Conservation (phyloP, 2,329 filamentous ascomycete species). For the Penicillium sp. region DNA sequence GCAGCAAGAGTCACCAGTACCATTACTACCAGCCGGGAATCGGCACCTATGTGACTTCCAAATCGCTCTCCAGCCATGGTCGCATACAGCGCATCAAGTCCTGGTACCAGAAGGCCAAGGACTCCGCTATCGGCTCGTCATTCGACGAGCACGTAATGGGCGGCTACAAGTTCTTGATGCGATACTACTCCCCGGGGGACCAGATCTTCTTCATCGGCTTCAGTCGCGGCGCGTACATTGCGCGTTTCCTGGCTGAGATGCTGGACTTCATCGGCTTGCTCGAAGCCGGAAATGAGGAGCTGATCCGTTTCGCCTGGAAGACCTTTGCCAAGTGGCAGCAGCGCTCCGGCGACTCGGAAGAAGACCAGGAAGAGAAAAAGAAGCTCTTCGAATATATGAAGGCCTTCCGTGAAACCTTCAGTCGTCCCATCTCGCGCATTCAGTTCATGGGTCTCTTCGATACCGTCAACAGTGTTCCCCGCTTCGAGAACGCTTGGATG, state of each 20-base stretch:
- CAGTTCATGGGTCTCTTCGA: constrained; percentile 78
- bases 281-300: constrained; percentile 79
- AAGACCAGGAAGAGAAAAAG: constrained; percentile 31
- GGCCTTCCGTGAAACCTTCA: constrained; percentile 77
- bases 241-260: constrained; percentile 78
- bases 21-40: constrained; percentile 48
- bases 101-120: constrained; percentile 45
- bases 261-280: constrained; percentile 77
- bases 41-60: constrained; percentile 44
- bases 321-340: constrained; percentile 45
- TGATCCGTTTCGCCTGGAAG: constrained; percentile 80
- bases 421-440: constrained; percentile 69
- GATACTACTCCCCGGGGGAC: constrained; percentile 61
- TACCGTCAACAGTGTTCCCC: constrained; percentile 75
- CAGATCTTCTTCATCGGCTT: constrained; percentile 73
- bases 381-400: constrained; percentile 72
- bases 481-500: constrained; percentile 71
- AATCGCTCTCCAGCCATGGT: constrained; percentile 34
- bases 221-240: constrained; percentile 70
- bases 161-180: constrained; percentile 77
- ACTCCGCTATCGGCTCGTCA: constrained; percentile 74
- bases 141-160: constrained; percentile 82
- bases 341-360: constrained; percentile 28
- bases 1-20: constrained; percentile 39
- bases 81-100: constrained; percentile 54